Evolutionary conservation across 2,329 filamentous ascomycete species (phyloP).

Genomic region (Sporothrix dimorphospora): DNA sequence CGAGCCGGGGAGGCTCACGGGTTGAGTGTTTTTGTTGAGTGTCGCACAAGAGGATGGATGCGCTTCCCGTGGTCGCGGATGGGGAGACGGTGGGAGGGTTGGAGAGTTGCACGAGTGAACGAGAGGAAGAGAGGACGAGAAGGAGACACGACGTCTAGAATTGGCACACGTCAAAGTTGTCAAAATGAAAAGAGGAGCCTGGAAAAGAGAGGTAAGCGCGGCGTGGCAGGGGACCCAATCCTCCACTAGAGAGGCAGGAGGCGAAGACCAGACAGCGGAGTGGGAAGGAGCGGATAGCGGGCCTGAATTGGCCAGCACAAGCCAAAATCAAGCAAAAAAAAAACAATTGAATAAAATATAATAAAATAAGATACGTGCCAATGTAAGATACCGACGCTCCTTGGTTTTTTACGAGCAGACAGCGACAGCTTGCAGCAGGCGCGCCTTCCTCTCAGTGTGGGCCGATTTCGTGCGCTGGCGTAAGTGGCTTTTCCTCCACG

Average conservation of each 20-base stretch:
- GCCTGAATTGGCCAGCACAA: not conserved
- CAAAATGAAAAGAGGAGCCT: constrained; percentile 22
- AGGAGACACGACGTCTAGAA: constrained; percentile 7
- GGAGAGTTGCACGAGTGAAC: not conserved
- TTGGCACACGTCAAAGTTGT: constrained; percentile 11
- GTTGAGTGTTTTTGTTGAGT: constrained; percentile 3
- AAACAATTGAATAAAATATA: not conserved
- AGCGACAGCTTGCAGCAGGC: not conserved
- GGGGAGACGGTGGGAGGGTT: not conserved
- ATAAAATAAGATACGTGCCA: not conserved
- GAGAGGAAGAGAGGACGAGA: not conserved
- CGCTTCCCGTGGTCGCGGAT: not conserved
- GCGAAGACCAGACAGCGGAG: not conserved
- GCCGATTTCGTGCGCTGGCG: not conserved
- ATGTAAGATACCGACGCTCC: not conserved
- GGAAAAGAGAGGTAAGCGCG: constrained; percentile 1
- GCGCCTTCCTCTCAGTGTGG: not conserved
- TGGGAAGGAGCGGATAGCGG: constrained; percentile 1
- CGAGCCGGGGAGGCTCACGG: not conserved
- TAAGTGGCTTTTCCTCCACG: not conserved
- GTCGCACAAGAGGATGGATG: constrained; percentile 2
- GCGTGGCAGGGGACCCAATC: constrained; percentile 5
- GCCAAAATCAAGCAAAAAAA: not conserved
- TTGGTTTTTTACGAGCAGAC: not conserved
- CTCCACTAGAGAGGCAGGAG: not conserved